A percentile compares a stretch with the other conserved stretches of the same genome.
phyloP scores from a whole-genome alignment of 2,329 filamentous ascomycete genomes.

The Clathrospora elynae region DNA sequence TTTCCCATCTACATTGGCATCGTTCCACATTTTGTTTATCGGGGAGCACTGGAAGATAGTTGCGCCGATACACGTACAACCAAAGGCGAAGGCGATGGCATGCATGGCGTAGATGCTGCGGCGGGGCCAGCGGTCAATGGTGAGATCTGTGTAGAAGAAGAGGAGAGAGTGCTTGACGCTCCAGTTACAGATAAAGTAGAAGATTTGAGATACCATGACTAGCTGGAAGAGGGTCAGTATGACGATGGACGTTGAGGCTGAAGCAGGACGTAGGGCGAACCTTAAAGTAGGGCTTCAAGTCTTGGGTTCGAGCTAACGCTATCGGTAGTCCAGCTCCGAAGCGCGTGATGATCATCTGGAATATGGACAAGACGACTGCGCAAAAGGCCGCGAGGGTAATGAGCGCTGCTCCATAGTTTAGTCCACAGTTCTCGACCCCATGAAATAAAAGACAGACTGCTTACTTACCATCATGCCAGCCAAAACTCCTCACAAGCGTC shows the following conservation, averaged over 20 bases:
- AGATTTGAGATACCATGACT: constrained; percentile 34
- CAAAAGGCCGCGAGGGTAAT: constrained; percentile 31
- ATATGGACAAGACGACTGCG: constrained; percentile 31
- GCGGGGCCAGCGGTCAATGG: constrained; percentile 28
- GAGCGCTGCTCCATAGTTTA: constrained; percentile 24
- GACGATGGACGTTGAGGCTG: no score
- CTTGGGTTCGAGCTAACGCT: constrained; percentile 10
- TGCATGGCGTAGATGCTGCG: constrained; percentile 43
- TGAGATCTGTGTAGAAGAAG: constrained; percentile 49
- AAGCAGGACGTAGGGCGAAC: not conserved
- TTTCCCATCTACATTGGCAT: constrained; percentile 26
- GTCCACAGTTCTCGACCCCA: not conserved
- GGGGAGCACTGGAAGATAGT: constrained; percentile 47
- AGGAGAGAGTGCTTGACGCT: constrained; percentile 50
- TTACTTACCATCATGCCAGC: constrained; percentile 36
- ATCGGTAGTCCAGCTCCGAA: constrained; percentile 29
- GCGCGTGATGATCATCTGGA: constrained; percentile 32
- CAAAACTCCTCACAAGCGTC: constrained; percentile 29
- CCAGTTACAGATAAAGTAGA: constrained; percentile 51
- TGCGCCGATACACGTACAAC: constrained; percentile 41
- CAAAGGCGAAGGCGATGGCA: constrained; percentile 43
- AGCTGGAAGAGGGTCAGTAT: constrained; percentile 9
- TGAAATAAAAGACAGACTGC: not conserved
- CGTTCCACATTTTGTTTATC: constrained; percentile 40
- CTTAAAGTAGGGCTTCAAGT: constrained; percentile 23